These are phyloP conservation scores for Monilinia vaccinii-corymbosi DNA, from an alignment of 2,329 filamentous ascomycete species.

Conservation along the genomic window DNA sequence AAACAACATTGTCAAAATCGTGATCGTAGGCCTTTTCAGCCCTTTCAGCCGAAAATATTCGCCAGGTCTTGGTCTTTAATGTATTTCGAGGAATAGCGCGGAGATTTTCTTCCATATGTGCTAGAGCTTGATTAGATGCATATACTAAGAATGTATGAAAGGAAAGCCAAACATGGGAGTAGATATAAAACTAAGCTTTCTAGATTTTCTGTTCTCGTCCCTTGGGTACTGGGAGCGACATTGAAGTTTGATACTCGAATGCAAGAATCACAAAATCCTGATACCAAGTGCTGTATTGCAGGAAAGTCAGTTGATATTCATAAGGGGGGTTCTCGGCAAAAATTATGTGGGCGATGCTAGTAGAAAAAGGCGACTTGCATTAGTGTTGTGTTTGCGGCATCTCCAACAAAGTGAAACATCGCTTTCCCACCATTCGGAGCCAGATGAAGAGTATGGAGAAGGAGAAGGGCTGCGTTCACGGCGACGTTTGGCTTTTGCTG, in stretches of 20 bases:
- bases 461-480: neutral
- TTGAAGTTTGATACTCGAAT: conserved; percentile 14
- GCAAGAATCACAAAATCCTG: conserved; percentile 14
- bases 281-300: conserved; percentile 3
- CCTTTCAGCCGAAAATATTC: conserved; percentile 7
- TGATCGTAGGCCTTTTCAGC: neutral
- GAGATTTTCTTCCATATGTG: conserved; percentile 14
- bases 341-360: neutral
- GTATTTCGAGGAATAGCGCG: conserved; percentile 4
- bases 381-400: conserved; percentile 3
- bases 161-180: conserved; percentile 9
- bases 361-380: neutral
- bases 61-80: conserved; percentile 11
- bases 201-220: conserved; percentile 13
- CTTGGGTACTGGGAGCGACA: conserved; percentile 10
- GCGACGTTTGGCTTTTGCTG: conserved; percentile 4
- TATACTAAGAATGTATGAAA: neutral
- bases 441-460: neutral
- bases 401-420: conserved; percentile 7
- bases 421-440: neutral
- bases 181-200: conserved; percentile 16
- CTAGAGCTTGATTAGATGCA: conserved; percentile 1
- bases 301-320: neutral
- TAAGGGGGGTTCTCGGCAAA: neutral
- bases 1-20: conserved; percentile 7